Evolutionary conservation across 2,329 filamentous ascomycete genomes (phyloP), one percentile per base, ranked within the genome.

Genomic region (Colletotrichum costaricense): DNA sequence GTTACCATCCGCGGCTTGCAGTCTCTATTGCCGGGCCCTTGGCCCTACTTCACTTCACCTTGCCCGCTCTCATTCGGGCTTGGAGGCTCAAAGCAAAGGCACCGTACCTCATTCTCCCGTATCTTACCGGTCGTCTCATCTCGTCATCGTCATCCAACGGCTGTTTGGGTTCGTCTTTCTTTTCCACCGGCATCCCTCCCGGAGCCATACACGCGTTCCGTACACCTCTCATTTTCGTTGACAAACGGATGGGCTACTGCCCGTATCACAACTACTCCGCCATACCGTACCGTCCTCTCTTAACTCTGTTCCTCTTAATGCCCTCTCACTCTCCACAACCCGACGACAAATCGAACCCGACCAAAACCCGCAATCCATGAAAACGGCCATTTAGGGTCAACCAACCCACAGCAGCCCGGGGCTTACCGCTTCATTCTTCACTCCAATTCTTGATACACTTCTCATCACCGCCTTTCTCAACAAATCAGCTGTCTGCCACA

Each of bases 81-180:
- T 73, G 49, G 38, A 42, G 24, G 30, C 30, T 33, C 30, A 33
- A 28, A n/a, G 16, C 5, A 56, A 56, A 57, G 52, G 33, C n/a
- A 56, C 33, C 63, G 7, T 42, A 65, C 52, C 63, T 42, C 24
- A 42, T 24, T n/a, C 60, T 12, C 42, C 46, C 67, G 55, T 65
- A 46, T 65, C 62, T 65, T 56, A 33, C 70, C 67, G 24, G 33
- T 54, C 55, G 9, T 73, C 67, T 60, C 70, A 65, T 73, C 56
- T 49, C 67, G 70, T 65, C 46, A 33, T 57, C 57, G 28, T 56
- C 55, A 35, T 56, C 52, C 24, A 49, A 49, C 60, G 52, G 57
- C 42, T 19, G n/a, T 49, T 67, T 54, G n/a, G 9, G 42, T 22
- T 38, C 56, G 33, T 49, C 19, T 56, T n/a, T 56, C 57, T 46